Evolutionary conservation across 2,329 filamentous ascomycete species (phyloP).

Genomic region (Penicillium crustosum): DNA sequence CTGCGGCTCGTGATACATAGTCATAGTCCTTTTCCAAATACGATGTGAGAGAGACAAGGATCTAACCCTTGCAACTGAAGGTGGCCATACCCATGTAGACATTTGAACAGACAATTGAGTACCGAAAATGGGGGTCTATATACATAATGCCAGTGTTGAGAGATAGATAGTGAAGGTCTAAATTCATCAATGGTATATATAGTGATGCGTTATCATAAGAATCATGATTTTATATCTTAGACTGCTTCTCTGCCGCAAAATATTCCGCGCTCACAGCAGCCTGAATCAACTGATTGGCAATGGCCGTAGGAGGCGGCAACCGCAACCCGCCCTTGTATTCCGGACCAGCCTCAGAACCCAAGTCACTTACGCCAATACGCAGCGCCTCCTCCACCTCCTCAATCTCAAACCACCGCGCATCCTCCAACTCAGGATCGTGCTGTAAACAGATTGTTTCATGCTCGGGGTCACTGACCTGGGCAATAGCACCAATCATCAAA

Average conservation of each 20-base stretch:
- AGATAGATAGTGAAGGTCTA: not conserved
- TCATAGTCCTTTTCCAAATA: not conserved
- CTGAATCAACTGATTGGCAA: slow-evolving; percentile 83
- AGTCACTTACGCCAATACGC: slow-evolving; percentile 61
- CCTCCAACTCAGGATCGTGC: slow-evolving; percentile 87
- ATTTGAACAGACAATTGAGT: not conserved
- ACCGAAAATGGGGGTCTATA: not conserved
- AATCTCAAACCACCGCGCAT: slow-evolving; percentile 82
- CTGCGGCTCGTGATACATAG: not conserved
- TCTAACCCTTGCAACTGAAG: not conserved
- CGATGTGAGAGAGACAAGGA: not conserved
- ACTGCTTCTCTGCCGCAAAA: slow-evolving; percentile 58
- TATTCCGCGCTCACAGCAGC: slow-evolving; percentile 74
- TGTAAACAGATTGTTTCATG: slow-evolving; percentile 80
- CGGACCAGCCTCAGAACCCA: slow-evolving; percentile 64
- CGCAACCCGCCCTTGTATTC: slow-evolving; percentile 74
- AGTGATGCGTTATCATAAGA: not conserved
- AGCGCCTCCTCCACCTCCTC: slow-evolving; percentile 79
- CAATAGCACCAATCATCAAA: slow-evolving; percentile 84
- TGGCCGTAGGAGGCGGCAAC: slow-evolving; percentile 81
- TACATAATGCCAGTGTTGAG: not conserved
- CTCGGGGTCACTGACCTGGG: slow-evolving; percentile 70
- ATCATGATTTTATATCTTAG: slow-evolving; percentile 33
- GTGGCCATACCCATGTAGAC: not conserved
- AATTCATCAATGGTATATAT: not conserved